phyloP scores from a whole-genome alignment of 306 rosid species.

The cucumber (Cucumis sativus) region DNA sequence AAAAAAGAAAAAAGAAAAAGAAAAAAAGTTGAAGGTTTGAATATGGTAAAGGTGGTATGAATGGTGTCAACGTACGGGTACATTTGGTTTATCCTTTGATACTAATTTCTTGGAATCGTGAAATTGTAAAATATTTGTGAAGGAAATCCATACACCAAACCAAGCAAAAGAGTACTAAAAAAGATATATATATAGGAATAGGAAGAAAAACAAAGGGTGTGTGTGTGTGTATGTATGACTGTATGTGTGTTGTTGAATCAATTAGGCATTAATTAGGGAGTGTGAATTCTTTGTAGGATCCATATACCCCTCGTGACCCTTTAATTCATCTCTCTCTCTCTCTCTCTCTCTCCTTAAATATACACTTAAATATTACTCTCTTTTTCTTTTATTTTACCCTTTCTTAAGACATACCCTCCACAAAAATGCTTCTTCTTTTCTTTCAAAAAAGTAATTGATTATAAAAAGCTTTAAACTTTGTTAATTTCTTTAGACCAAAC shows the following conservation, averaged over 20 bases:
- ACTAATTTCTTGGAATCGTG: too few relatives aligned
- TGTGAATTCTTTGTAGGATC: slow-evolving; percentile 3
- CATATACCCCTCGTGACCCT: slow-evolving; percentile 10
- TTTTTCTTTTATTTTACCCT: neutral
- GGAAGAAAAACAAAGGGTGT: neutral
- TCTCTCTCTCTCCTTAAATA: slow-evolving; percentile 2
- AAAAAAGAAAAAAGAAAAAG: too few relatives aligned
- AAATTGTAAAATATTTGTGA: too few relatives aligned
- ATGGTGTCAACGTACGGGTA: too few relatives aligned
- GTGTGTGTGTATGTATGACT: too few relatives aligned
- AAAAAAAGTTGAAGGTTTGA: too few relatives aligned
- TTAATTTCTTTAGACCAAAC: neutral
- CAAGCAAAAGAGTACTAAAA: too few relatives aligned
- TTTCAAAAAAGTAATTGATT: neutral
- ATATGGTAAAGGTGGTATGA: too few relatives aligned
- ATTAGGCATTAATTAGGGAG: neutral
- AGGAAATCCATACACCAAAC: too few relatives aligned
- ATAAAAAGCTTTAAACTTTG: neutral
- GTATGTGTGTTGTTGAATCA: neutral
- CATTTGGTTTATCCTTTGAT: too few relatives aligned
- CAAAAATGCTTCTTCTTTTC: neutral
- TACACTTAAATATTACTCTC: neutral
- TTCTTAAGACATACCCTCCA: neutral
- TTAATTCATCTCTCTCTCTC: neutral
- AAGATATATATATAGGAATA: too few relatives aligned